phyloP scores from a whole-genome alignment of 2,329 filamentous ascomycete genomes.

The Lecanicillium sp. region DNA sequence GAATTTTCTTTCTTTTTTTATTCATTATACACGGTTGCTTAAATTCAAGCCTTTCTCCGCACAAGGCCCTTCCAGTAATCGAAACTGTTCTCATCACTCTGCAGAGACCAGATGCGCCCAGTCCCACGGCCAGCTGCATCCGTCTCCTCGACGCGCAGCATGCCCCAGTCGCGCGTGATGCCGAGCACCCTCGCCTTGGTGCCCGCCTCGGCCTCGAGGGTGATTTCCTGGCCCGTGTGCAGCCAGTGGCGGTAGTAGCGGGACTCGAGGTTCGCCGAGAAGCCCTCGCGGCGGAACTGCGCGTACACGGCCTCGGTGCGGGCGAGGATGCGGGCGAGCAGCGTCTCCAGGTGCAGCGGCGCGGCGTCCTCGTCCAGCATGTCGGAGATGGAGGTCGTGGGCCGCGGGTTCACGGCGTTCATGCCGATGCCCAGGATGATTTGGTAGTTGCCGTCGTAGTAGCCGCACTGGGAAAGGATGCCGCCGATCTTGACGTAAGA shows the following conservation, averaged over 20 bases:
- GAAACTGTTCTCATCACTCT: constrained; percentile 97
- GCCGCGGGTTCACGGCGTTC: constrained; percentile 76
- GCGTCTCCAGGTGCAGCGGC: constrained; percentile 66
- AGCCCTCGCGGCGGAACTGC: constrained; percentile 69
- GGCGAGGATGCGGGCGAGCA: constrained; percentile 75
- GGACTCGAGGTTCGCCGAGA: constrained; percentile 64
- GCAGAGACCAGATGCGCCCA: constrained; percentile 73
- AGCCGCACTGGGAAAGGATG: constrained; percentile 85
- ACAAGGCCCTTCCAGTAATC: constrained; percentile 91
- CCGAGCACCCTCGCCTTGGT: constrained; percentile 71
- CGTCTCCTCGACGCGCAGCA: constrained; percentile 79
- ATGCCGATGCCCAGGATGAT: constrained; percentile 81
- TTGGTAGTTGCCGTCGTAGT: constrained; percentile 70
- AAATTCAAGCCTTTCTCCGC: no score
- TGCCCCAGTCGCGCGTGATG: constrained; percentile 86
- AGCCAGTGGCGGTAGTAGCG: constrained; percentile 82
- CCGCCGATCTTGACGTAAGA: constrained; percentile 85
- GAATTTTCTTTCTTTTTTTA: background rate
- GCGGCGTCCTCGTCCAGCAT: constrained; percentile 50
- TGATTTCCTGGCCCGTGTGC: constrained; percentile 66
- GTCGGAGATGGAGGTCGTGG: constrained; percentile 80
- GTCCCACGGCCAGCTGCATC: constrained; percentile 65
- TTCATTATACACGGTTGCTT: no score
- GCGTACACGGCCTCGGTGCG: constrained; percentile 72
- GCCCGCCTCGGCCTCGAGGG: constrained; percentile 74